Evolutionary conservation across 371 early-diverging fungal genomes (phyloP), one percentile per base, ranked within the genome.

Genomic region (Mortierella sp.): DNA sequence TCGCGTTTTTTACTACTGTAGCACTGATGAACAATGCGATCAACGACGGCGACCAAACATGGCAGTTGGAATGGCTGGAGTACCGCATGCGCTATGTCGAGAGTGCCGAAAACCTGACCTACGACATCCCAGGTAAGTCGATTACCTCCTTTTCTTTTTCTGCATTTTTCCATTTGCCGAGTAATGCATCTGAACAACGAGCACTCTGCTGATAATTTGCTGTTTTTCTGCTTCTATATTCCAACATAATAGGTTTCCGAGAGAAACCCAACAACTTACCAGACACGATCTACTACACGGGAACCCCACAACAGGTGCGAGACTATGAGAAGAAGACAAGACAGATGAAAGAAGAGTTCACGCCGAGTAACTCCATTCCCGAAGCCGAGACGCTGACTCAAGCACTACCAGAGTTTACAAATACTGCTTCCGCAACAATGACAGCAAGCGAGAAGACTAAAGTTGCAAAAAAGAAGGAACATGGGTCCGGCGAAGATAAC

Each of bases 211-310:
- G n/a, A n/a, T n/a, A n/a, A n/a, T n/a, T n/a, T n/a, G n/a, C n/a
- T n/a, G n/a, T n/a, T n/a, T n/a, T n/a, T n/a, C n/a, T n/a, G n/a
- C n/a, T n/a, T n/a, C n/a, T n/a, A n/a, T n/a, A n/a, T n/a, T n/a
- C n/a, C n/a, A n/a, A n/a, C n/a, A n/a, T n/a, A 34, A 34, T 73
- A 79, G 79, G 74, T 6, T 75, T 79, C 42, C 74, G 80, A 1
- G 74, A 74, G 31, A 58, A n/a, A 0, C 50, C 57, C 38, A n/a
- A 75, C 28, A 58, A 31, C n/a, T 75, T 79, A 50, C 80, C 80
- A 0, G 44, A 48, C 2, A 54, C 55, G n/a, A 71, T 79, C 48
- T 79, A 71, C 50, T 79, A 74, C 47, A 55, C 74, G 0, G 71
- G 55, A 0, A 79, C 45, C 2, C 34, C 68, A 3, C 31, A 54